Evolutionary conservation across 2,329 filamentous ascomycete species (phyloP), one percentile per base, ranked within the genome.

Genomic region (Malbranchea cinnamomea): DNA sequence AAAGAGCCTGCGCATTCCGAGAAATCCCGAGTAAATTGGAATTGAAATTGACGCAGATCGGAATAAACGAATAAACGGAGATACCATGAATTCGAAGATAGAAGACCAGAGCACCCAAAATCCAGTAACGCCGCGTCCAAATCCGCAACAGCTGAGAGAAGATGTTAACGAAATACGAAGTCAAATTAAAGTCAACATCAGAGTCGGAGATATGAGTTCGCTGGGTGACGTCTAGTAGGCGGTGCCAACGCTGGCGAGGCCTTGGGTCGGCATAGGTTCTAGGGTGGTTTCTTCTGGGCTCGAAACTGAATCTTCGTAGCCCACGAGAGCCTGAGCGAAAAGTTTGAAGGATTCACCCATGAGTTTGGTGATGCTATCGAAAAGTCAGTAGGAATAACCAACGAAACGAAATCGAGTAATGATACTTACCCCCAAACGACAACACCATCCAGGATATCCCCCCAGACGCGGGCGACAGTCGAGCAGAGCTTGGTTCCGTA

Each of bases 271-370:
- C 45, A 59, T 54, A n/a, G 53, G 50, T 25, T 57, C 54, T 17
- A 59, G 49, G 24, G 54, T 48, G 34, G 55, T 53, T 26, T 59
- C 55, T 40, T 30, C 20, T 9, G 28, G 32, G 7, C 31, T 28
- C 17, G 31, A 26, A 11, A 29, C 30, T 9, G 38, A 29, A 53
- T 94, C 87, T 52, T 94, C 84, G 50, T 93, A 95, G 54, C 87
- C 85, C 42, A 87, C 74, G 19, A 98, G 74, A 41, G 89, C 85
- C 62, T 95, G 85, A 21, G 85, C 81, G 59, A 95, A 87, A 35
- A 94, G 74, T 52, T 91, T 89, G 70, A 98, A 95, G 30, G 89
- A 85, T 59, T 95, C 89, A 47, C 89, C 89, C 80, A 95, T 93
- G 29, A 95, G 73, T 52, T 91, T 84, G 45, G 61, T 59, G 36